Percentiles rank a stretch among this genome's conserved stretches.
phyloP scores from a whole-genome alignment of 2,329 filamentous ascomycete species.

The Trichoderma aggressivum region DNA sequence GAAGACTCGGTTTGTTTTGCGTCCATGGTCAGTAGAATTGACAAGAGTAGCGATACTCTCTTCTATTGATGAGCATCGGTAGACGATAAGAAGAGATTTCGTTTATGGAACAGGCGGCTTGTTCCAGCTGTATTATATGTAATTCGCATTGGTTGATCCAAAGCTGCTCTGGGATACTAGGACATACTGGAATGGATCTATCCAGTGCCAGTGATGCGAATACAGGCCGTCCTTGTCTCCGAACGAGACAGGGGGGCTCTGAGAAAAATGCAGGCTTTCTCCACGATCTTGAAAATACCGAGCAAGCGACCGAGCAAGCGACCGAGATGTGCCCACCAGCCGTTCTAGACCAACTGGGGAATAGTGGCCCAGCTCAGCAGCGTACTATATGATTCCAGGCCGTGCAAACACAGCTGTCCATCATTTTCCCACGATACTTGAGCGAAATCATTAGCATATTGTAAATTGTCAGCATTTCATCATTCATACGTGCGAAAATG shows the following conservation, averaged over 20 bases:
- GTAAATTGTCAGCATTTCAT: background rate
- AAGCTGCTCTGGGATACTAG: background rate
- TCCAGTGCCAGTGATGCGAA: background rate
- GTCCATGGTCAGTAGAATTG: background rate
- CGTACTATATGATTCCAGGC: background rate
- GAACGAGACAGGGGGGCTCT: background rate
- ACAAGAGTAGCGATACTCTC: background rate
- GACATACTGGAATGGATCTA: background rate
- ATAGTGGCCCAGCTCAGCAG: background rate
- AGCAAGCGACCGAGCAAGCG: background rate
- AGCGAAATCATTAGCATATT: background rate
- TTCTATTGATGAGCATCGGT: background rate
- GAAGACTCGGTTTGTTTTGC: background rate
- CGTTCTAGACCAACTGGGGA: background rate
- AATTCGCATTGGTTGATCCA: background rate
- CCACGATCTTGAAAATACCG: background rate
- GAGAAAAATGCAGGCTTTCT: background rate
- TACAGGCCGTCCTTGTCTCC: background rate
- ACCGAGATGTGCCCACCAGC: background rate
- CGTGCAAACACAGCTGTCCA: background rate
- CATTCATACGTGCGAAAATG: background rate
- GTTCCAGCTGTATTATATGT: background rate
- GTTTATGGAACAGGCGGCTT: background rate
- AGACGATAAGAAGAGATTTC: background rate
- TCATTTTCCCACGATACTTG: background rate